These are phyloP conservation scores for Kalaharituber pfeilii DNA, from an alignment of 2,329 filamentous ascomycete species.

Conservation along the genomic window DNA sequence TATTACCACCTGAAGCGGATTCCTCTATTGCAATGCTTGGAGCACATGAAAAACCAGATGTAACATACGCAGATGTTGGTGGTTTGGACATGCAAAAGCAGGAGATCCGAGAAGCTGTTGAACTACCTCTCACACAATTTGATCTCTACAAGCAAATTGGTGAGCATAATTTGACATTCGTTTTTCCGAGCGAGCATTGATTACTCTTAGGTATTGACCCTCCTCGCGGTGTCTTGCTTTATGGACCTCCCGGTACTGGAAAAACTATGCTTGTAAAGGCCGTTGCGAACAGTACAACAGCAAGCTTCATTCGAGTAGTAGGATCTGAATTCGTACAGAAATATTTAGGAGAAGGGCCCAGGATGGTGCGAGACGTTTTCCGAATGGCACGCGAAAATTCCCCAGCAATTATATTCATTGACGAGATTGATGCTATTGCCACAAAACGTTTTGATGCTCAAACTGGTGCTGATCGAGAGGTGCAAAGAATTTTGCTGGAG, in stretches of 20 bases:
- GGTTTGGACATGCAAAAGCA: constrained; percentile 99
- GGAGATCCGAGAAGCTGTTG: constrained; percentile 93
- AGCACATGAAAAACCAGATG: constrained; percentile 90
- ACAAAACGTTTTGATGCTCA: constrained; percentile 99
- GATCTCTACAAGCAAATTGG: constrained; percentile 98
- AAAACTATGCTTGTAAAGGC: constrained; percentile 66
- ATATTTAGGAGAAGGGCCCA: constrained; percentile 90
- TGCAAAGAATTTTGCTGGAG: constrained; percentile 94
- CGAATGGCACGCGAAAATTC: constrained; percentile 98
- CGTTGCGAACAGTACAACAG: constrained; percentile 93
- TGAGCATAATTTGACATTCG: constrained; percentile 22
- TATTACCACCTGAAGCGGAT: constrained; percentile 94
- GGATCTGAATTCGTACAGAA: constrained; percentile 98
- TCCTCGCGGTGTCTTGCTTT: constrained; percentile 85
- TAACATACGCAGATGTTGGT: constrained; percentile 94
- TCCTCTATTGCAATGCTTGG: constrained; percentile 98
- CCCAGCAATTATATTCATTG: constrained; percentile 97
- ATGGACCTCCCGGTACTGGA: constrained; percentile 86
- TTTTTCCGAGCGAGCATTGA: too few species aligned
- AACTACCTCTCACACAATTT: constrained; percentile 91
- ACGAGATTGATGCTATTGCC: constrained; percentile 96
- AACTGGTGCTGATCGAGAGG: constrained; percentile 92
- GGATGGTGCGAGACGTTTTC: constrained; percentile 98
- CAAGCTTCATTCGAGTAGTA: constrained; percentile 94
- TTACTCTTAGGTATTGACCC: constrained; percentile 57